Base-by-base conservation (phyloP, 495 filamentous ascomycete species). In the Tuber indicum region DNA sequence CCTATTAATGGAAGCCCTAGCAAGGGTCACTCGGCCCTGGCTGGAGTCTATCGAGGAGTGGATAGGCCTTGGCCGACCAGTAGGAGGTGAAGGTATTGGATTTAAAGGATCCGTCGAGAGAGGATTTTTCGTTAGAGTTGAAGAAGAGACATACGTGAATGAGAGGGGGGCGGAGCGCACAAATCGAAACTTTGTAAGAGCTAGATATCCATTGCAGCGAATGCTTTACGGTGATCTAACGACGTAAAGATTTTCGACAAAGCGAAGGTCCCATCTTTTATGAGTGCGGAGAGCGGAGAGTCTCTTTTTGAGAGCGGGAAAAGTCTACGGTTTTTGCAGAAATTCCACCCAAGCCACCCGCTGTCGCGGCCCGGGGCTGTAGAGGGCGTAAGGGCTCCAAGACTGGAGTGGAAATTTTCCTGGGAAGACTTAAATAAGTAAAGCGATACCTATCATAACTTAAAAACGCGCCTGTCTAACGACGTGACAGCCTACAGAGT, bases 291-390 rank as follows among this genome's bases (percentile, higher is more conserved):
- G 39, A 87, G 91, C 78, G 90, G 90, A 17, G 85, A 88, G 43
- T 83, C 87, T 21, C 88, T 94, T 23, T 94, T 92, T 74, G 94
- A 98, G 81, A 92, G 89, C 26, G 94, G 93, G 2, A 88, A 89
- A 77, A 94, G 91, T 79, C 84, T 97, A 71, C 88, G 92, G 42
- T 89, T 96, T 74, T 85, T 98, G 32, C 89, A 90, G 75, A 86
- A 85, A 19, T 89, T 92, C 80, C 91, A 94, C 80, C 89, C 93
- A n/a, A 87, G 91, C 9, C 93, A 98, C 84, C 92, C 92, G 0
- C 86, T 98, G 71, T 87, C 89, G 36, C 87, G 85, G 72, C 80
- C 84, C 45, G 87, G 87, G 66, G 82, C 85, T 17, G 84, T 89
- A 44, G 81, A 79, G 26, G 82, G 82, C n/a, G 82, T 86, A 32